Evolutionary conservation across 108 stramenopile species (phyloP), one percentile per base, ranked within the genome.

Genomic region (Fragilaria crotonensis): DNA sequence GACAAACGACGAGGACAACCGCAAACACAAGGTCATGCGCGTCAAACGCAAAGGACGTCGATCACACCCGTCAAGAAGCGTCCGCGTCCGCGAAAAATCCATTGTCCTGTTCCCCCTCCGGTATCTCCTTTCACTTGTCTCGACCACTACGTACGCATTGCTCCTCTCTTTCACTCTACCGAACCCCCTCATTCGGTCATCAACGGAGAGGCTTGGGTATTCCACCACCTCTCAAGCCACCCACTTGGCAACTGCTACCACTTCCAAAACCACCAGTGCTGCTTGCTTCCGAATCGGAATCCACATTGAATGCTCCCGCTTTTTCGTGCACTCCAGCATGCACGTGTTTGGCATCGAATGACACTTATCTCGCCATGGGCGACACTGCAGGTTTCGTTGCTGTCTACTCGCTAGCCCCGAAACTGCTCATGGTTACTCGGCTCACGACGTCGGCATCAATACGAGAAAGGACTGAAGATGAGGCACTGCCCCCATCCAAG

Each of bases 371-470:
- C 41, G 78, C 71, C 11, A 41, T 79, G 18, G 78, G 78, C 11
- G 73, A 79, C 48, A 63, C 69, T 2, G 70, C 57, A 23, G 78
- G 78, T 21, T 79, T 72, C 54, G 67, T 75, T 23, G 64, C 58
- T 25, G 63, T 79, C 19, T 79, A 79, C 54, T 47, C 60, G 30
- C 28, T 70, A 17, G 58, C 56, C 22, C 45, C 68, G 18, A 26
- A 30, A n/a, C 44, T 61, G 31, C 57, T 63, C 4, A 54, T 63
- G 1, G 54, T 79, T 11, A 59, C 64, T n/a, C 48, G 62, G 25
- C 48, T 79, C 20, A 64, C 66, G 23, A 65, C 70, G 22, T 52
- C 72, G 25, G 72, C 73, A 1, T 68, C 65, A 47, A 67, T 63
- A 45, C 30, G 28, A 44, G 45, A 45, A 61, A 44, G 33, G 30